Evolutionary conservation across 805 yeast genomes (phyloP), one percentile per base, ranked within the genome.

Genomic region (Kodamaea kakaduensis): DNA sequence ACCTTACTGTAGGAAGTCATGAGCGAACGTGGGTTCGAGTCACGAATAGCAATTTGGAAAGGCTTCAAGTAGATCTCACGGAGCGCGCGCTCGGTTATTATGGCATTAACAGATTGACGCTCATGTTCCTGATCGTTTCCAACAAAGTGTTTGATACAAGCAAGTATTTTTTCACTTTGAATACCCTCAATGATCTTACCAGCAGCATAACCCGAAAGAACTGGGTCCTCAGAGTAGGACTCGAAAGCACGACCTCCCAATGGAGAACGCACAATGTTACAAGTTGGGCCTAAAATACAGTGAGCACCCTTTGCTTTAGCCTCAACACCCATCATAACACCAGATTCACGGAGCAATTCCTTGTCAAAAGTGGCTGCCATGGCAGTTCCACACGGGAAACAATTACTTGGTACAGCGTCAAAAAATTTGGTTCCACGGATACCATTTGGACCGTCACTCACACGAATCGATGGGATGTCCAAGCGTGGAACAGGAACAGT

Each of bases 1-100:
- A 79, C 67, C 48, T 69, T 75, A 58, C 77, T 79, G 60, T 78
- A 80, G 32, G 78, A 61, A 14, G 82, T 75, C 85, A 79, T 79
- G 40, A 77, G 52, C 3, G 74, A 62, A 37, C 60, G 61, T 18
- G 86, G 85, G 36, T 69, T 52, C 16, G 80, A 36, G 38, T 73
- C 64, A 38, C 71, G 61, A 13, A 75, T 50, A 12, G 83, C 82
- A 27, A 79, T 55, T 55, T 77, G 77, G 60, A 79, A 79, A 1
- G 85, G 84, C 44, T 67, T 68, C 50, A 79, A 60, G 54, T 79
- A 79, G 36, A 79, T 69, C 53, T 79, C 85, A 48, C 85, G 67
- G 41, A 79, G 58, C 3, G 85, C 84, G 48, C 85, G 61, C 46
- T 74, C 76, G 1, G 80, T 60, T 32, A 79, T 58, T 14, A 69